These are phyloP conservation scores for Sungouiella blattae DNA, from an alignment of 805 yeast species.

Conservation along the genomic window DNA sequence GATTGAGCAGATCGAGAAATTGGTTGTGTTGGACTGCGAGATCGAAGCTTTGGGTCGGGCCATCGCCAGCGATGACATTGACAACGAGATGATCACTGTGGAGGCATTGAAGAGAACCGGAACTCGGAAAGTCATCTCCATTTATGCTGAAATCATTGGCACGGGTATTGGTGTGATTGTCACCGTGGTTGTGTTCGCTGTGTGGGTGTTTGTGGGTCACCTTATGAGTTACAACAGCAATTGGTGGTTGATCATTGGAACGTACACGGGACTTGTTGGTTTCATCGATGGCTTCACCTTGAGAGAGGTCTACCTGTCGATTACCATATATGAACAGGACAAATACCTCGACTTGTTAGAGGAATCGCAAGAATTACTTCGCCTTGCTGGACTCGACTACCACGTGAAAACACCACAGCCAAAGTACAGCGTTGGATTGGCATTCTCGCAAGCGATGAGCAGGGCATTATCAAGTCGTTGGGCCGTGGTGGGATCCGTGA, in stretches of 20 bases:
- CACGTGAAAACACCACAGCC: not conserved
- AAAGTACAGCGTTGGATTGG: not conserved
- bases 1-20: constrained; percentile 14
- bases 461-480: not conserved
- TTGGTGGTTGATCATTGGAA: constrained; percentile 48
- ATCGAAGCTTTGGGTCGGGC: constrained; percentile 24
- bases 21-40: constrained; percentile 22
- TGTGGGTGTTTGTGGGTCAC: constrained; percentile 37
- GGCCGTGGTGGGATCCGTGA: not conserved
- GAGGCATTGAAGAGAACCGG: constrained; percentile 12
- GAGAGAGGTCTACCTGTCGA: constrained; percentile 23
- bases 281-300: constrained; percentile 42
- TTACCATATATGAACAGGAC: not conserved
- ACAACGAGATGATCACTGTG: constrained; percentile 21
- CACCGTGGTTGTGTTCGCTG: constrained; percentile 27
- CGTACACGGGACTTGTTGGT: constrained; percentile 44
- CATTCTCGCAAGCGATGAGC: not conserved
- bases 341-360: not conserved
- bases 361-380: not conserved
- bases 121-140: constrained; percentile 25
- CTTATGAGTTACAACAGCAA: constrained; percentile 33
- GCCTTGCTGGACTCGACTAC: not conserved
- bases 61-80: constrained; percentile 16
- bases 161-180: constrained; percentile 38
- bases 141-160: constrained; percentile 42